Evolutionary conservation across 1,284 basidiomycete genomes (phyloP), one percentile per base, ranked within the genome.

Genomic region (Vanrija pseudolonga): DNA sequence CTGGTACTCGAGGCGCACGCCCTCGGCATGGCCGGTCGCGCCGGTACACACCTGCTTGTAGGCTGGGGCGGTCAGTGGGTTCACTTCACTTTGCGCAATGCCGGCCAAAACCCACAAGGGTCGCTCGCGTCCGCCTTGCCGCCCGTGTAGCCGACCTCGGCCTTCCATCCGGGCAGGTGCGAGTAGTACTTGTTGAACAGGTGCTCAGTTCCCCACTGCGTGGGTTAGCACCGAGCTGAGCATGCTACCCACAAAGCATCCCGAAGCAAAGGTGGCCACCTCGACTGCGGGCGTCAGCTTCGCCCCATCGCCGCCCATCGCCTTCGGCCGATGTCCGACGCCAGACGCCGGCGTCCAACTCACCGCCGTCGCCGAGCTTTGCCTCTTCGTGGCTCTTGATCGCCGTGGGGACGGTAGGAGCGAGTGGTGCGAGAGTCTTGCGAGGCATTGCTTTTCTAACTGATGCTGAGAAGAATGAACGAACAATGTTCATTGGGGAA

Each of bases 1-100:
- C 73, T 94, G 90, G 66, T 92, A 98, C 66, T 88, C 85, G 60
- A 98, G 84, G 69, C 84, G 83, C 53, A 92, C 77, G 1, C 91
- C 87, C 77, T 98, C 95, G 4, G 95, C 95, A 72, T 97, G 92
- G 40, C 87, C 83, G 1, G 95, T 97, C 17, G 76, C 65, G 3
- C 92, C 93, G 6, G 81, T 78, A 76, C 92, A 94, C 18, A 97
- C 93, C 41, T 85, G 78, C 47, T 79, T 76, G 73, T 97, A 98
- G 51, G 78, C 77, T 64, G 39, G 2, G 8, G 28, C 9, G 17
- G 41, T 52, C 28, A 45, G 50, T 49, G 22, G 22, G 23, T 24
- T 12, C 26, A 26, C 32, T 32, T 51, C 57, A 14, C 55, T 37
- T 7, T 20, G 26, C 15, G 0, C 4, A n/a, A 2, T 6, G 3